Conservation (phyloP, 164 flowering plant species). For the Vitis riparia region DNA sequence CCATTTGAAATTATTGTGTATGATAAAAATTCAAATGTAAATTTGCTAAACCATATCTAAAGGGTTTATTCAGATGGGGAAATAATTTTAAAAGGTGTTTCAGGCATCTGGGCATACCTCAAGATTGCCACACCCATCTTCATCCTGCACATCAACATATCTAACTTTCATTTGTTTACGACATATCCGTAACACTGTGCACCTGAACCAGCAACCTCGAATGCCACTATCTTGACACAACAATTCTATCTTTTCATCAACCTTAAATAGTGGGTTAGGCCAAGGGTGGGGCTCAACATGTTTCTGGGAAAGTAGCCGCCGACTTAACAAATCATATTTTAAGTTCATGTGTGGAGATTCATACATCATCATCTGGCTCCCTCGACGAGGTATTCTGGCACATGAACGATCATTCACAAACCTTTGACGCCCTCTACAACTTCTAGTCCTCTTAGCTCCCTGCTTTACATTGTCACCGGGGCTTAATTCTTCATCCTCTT, state of each 20-base stretch:
- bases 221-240: constrained; percentile 92
- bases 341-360: constrained; percentile 30
- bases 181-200: constrained; percentile 57
- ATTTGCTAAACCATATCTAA: neutral
- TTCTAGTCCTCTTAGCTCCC: constrained; percentile 65
- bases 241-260: constrained; percentile 69
- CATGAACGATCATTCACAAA: constrained; percentile 24
- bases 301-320: constrained; percentile 35
- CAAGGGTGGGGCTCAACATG: constrained; percentile 23
- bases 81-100: neutral
- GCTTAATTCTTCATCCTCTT: constrained; percentile 53
- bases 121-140: constrained; percentile 67
- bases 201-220: constrained; percentile 93
- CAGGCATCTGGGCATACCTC: constrained; percentile 57
- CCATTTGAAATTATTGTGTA: too few relatives aligned
- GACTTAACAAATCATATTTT: constrained; percentile 29
- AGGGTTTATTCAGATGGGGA: neutral
- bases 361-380: constrained; percentile 15
- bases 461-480: constrained; percentile 35
- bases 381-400: constrained; percentile 22
- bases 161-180: constrained; percentile 63
- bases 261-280: constrained; percentile 32
- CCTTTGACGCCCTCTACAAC: constrained; percentile 38
- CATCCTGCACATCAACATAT: constrained; percentile 75
- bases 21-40: neutral